A percentile compares a stretch with the other conserved stretches of the same genome.
phyloP scores from a whole-genome alignment of 1,139 yeast genomes.

The Yamadazyma jaroonii region DNA sequence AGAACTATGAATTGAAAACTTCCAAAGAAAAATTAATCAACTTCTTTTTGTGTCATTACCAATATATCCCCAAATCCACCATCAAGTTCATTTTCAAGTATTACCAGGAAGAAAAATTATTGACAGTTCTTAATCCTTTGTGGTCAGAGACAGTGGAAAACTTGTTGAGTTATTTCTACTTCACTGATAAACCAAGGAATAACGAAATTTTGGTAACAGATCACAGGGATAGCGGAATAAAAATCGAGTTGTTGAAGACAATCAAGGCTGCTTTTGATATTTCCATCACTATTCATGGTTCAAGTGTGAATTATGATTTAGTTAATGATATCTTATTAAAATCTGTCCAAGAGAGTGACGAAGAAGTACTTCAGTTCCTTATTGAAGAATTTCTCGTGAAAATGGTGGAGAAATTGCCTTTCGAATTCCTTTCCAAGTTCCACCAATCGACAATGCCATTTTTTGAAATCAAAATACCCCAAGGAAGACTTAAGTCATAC shows the following conservation, averaged over 20 bases:
- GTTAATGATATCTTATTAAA: slow-evolving; percentile 28
- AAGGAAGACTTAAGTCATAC: slow-evolving; percentile 18
- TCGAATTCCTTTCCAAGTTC: slow-evolving; percentile 22
- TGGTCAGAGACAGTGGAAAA: slow-evolving; percentile 52
- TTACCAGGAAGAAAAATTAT: slow-evolving; percentile 49
- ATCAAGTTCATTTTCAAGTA: slow-evolving; percentile 42
- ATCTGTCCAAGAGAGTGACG: slow-evolving; percentile 27
- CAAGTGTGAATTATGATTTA: slow-evolving; percentile 25
- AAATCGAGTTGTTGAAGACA: slow-evolving; percentile 40
- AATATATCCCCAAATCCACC: slow-evolving; percentile 32
- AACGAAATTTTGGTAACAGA: slow-evolving; percentile 1
- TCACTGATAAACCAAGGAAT: slow-evolving; percentile 11
- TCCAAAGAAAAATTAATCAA: slow-evolving; percentile 44
- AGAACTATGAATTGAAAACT: slow-evolving; percentile 38
- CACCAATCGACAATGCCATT: slow-evolving; percentile 16
- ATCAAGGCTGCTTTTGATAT: slow-evolving; percentile 41
- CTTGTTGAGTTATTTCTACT: slow-evolving; percentile 48
- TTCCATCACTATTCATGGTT: slow-evolving; percentile 27
- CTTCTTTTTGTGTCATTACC: slow-evolving; percentile 40
- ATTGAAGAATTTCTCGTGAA: slow-evolving; percentile 29
- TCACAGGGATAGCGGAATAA: slow-evolving; percentile 21
- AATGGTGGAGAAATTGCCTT: slow-evolving; percentile 24
- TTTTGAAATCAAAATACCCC: slow-evolving; percentile 10
- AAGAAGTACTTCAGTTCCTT: slow-evolving; percentile 29
- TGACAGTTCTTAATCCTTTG: slow-evolving; percentile 50